Evolutionary conservation across 2,329 filamentous ascomycete species (phyloP), one percentile per base, ranked within the genome.

Genomic region (Alternaria brassicae): DNA sequence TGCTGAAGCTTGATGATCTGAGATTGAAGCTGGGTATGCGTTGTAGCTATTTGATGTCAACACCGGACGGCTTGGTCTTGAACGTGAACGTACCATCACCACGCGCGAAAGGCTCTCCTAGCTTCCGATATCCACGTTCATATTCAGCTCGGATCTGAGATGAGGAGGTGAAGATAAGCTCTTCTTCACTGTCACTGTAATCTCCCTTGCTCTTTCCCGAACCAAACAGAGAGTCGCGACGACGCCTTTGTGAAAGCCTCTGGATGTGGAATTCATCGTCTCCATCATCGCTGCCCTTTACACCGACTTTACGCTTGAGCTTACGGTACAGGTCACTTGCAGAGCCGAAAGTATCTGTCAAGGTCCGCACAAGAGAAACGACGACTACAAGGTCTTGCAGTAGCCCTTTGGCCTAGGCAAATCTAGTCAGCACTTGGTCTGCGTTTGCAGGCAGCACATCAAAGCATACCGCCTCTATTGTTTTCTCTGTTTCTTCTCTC

Each of bases 1-100:
- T 71, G 69, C 51, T 76, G 73, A 9, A 77, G 56, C 4, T 66
- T 56, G 48, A 76, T 76, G 34, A 76, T 73, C 34, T 77, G 73
- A 2, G 69, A 58, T 34, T 76, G 73, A 1, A 77, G 65, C 36
- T 75, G 71, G 27, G 62, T 72, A 36, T 71, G 73, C 3, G 72
- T 62, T 12, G 69, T 66, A 41, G 71, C 72, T 75, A 27, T 32
- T 17, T 12, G 4, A 6, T 37, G 51, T 70, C 30, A 70, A 56
- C 17, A n/a, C 21, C 27, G 17, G 19, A 17, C 8, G 10, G 1
- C 25, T 37, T 21, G 2, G 27, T 34, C 27, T 21, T n/a, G n/a
- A 25, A 40, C 17, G 7, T 32, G 17, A 27, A 50, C 71, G n/a
- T 66, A 71, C 72, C 61, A 40, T 77, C 74, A 32, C 74, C 74